Evolutionary conservation across 2,329 filamentous ascomycete genomes (phyloP), one percentile per base, ranked within the genome.

Genomic region (Botryosphaeria dothidea): DNA sequence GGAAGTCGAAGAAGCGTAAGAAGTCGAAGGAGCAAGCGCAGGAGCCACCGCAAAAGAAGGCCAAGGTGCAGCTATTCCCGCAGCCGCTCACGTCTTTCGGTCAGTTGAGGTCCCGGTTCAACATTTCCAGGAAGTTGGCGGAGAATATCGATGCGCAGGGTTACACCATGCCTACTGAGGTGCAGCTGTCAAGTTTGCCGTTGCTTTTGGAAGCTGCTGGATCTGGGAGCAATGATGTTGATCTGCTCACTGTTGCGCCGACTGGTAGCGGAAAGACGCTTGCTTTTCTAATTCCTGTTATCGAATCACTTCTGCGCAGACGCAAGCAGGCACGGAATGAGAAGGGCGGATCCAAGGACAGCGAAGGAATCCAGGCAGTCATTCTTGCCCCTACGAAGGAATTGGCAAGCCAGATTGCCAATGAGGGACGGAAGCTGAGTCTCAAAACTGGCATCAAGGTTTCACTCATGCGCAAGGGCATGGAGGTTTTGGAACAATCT

Each of bases 261-360:
- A 99, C 95, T 0, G 95, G 95, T 25, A 98, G 94, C 75, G 95
- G 95, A 49, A 99, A 99, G 82, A 99, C 95, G 0, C 82, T 99
- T 68, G 92, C 93, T 19, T 99, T 97, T 72, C 79, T 98, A 71
- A 91, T 99, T 46, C 93, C 94, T 0, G 85, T 93, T 3, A 88
- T 99, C 70, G 90, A 96, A 73, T 85, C 86, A 51, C 88, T 96
- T 19, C 68, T 77, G n/a, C 69, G 70, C 3, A 69, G 75, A 46
- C 70, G 70, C 21, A 75, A 74, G 34, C 66, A 67, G 7, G 56
- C 66, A n/a, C 36, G 51, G 15, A 41, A 48, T 8, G 31, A 66
- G 17, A 41, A 60, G n/a, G 36, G 56, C 3, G 11, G 5, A 11
- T 25, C 36, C 15, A 27, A 43, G 19, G 51, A 46, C 3, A 51